phyloP scores from a whole-genome alignment of 208 protist genomes.

The Trypanosomatidae sp. region DNA sequence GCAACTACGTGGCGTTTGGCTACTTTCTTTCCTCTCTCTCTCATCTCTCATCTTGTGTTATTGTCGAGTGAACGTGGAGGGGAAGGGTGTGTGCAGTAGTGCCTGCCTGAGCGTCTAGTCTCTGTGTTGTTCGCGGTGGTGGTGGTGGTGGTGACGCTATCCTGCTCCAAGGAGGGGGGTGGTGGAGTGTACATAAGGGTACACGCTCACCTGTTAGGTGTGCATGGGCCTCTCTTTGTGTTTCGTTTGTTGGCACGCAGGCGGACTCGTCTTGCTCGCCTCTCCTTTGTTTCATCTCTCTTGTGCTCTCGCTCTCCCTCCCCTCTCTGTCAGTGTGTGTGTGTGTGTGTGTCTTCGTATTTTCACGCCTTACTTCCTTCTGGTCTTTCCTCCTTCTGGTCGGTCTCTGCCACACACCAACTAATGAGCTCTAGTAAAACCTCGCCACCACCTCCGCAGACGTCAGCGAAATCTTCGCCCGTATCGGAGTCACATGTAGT shows the following conservation, averaged over 20 bases:
- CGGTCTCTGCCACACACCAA: not conserved
- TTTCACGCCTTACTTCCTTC: too few relatives aligned
- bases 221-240: not conserved
- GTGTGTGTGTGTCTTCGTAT: not conserved
- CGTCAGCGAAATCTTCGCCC: not conserved
- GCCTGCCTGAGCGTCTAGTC: not conserved
- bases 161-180: too few relatives aligned
- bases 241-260: not conserved
- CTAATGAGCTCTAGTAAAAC: not conserved
- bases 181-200: not conserved
- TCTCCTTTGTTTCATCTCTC: not conserved
- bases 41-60: constrained; percentile 4
- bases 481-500: not conserved
- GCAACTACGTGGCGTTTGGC: constrained; percentile 4
- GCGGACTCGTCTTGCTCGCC: not conserved
- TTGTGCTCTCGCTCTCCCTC: not conserved
- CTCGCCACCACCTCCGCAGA: not conserved
- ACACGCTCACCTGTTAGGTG: too few relatives aligned
- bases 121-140: not conserved
- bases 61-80: not conserved
- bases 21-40: constrained; percentile 2
- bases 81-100: too few relatives aligned
- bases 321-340: not conserved
- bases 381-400: not conserved
- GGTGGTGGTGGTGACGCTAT: not conserved